A percentile compares a stretch with the other conserved stretches of the same genome.
phyloP scores from a whole-genome alignment of 1,139 yeast species.

The Suzukiozyma palmioleophila region DNA sequence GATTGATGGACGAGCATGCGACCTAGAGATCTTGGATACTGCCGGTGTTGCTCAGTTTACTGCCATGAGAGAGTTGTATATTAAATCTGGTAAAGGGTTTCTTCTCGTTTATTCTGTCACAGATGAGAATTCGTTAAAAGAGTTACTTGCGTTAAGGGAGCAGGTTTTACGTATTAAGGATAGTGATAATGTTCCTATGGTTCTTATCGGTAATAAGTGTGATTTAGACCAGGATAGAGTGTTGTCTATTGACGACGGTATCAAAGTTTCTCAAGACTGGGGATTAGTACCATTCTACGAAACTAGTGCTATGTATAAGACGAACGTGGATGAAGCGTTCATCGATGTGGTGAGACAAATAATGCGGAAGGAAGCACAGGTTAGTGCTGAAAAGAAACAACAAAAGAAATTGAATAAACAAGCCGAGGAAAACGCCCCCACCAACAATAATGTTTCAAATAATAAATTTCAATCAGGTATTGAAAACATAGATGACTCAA shows the following conservation, averaged over 20 bases:
- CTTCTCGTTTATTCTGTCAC: conserved; percentile 86
- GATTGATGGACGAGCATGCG: conserved; percentile 88
- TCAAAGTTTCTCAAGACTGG: conserved; percentile 77
- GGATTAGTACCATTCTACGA: conserved; percentile 90
- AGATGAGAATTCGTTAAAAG: conserved; percentile 79
- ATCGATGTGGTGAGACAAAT: conserved; percentile 86
- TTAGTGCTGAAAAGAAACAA: conserved; percentile 44
- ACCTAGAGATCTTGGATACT: conserved; percentile 59
- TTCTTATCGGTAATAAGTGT: conserved; percentile 83
- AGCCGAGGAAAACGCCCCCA: conserved; percentile 5
- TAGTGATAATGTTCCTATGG: conserved; percentile 73
- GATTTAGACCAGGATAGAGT: conserved; percentile 76
- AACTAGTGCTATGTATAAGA: conserved; percentile 87
- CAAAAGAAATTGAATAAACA: conserved; percentile 37
- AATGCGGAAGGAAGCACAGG: conserved; percentile 65
- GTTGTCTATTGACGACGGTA: conserved; percentile 76
- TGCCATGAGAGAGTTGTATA: conserved; percentile 66
- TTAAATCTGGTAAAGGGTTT: conserved; percentile 83
- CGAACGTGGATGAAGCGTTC: conserved; percentile 89
- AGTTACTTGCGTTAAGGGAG: conserved; percentile 75
- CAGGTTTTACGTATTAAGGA: conserved; percentile 90
- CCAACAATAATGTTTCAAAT: conserved; percentile 2
- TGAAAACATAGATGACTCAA: conserved; percentile 2
- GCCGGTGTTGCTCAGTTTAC: conserved; percentile 53
- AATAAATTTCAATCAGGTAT: not conserved